These are phyloP conservation scores for Coleophoma eucalyptorum DNA, from an alignment of 2,329 filamentous ascomycete genomes.

Conservation along the genomic window DNA sequence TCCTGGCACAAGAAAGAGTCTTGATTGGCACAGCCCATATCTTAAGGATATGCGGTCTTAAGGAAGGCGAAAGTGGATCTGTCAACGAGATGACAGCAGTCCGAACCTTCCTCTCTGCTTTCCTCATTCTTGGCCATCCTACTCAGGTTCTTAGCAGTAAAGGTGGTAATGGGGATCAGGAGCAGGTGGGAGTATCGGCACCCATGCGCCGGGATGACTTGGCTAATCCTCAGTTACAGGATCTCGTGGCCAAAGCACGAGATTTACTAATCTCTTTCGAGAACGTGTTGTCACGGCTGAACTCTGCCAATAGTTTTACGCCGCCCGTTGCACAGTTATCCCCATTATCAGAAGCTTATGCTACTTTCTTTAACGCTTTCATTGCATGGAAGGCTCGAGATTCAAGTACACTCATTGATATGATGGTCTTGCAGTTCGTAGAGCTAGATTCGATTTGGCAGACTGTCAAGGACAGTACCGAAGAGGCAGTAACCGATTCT, in stretches of 20 bases:
- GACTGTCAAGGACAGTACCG: slow-evolving; percentile 74
- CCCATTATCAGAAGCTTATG: slow-evolving; percentile 64
- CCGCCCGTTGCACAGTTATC: slow-evolving; percentile 59
- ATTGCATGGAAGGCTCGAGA: slow-evolving; percentile 82
- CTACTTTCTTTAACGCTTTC: slow-evolving; percentile 73
- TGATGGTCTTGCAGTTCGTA: slow-evolving; percentile 84
- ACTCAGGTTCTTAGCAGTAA: slow-evolving; percentile 74
- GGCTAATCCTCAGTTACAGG: slow-evolving; percentile 60
- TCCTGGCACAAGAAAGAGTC: slow-evolving; percentile 65
- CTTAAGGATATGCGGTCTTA: slow-evolving; percentile 65
- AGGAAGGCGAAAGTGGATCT: slow-evolving; percentile 59
- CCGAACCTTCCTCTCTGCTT: slow-evolving; percentile 75
- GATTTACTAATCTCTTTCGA: slow-evolving; percentile 78
- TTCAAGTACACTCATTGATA: slow-evolving; percentile 71
- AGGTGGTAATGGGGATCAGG: slow-evolving; percentile 52
- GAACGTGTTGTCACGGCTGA: slow-evolving; percentile 63
- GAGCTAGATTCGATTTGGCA: slow-evolving; percentile 82
- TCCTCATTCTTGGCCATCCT: slow-evolving; percentile 75
- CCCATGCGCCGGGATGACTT: slow-evolving; percentile 48
- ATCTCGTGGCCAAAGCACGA: slow-evolving; percentile 72
- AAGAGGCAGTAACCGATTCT: slow-evolving; percentile 69
- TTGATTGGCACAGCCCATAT: slow-evolving; percentile 63
- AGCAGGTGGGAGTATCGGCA: slow-evolving; percentile 45
- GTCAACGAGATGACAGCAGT: slow-evolving; percentile 67
- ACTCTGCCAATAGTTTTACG: slow-evolving; percentile 62